Base-by-base conservation (phyloP, 352 stramenopile genomes). In the Phytophthora multivora region DNA sequence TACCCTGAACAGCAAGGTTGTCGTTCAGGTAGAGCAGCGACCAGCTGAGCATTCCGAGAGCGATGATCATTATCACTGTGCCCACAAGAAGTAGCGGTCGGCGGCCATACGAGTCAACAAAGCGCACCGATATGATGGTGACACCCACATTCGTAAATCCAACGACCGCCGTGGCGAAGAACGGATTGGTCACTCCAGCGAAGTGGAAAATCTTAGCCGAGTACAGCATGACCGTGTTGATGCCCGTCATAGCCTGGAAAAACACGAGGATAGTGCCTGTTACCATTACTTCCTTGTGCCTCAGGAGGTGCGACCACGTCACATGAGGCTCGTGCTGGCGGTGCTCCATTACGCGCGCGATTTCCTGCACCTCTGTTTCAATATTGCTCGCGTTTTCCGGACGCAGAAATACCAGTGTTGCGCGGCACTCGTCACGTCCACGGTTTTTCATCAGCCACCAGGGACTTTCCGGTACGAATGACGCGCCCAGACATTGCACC, bases 181-280 rank as follows among this genome's bases (percentile, higher is more conserved):
- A 90, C 33, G 90, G 87, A 42, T 93, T 89, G 16, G 86, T 86
- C 40, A 97, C 84, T 51, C 89, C 89, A 10, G 90, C 90, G 57
- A 97, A 88, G 45, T 92, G 78, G 59, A 97, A 97, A 61, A 97
- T 96, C 63, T 93, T 95, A 47, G 88, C 85, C 4, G 88, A 97
- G 61, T 97, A 97, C 26, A 97, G 67, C 75, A 97, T 94, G 26
- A 97, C 90, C 7, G 86, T 96, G 71, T 97, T 97, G 69, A 97
- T 96, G 0, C 90, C 90, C 25, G 90, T 95, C 77, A 97, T 93
- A 9, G 88, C 87, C 56, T 90, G 83, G 63, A 93, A 92, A 54
- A 93, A 90, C 4, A 93, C 79, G 30, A 93, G 80, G 33, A 88
- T 66, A 12, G 73, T 80, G 12, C 84, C 83, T 19, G 86, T 72